phyloP scores from a whole-genome alignment of 805 yeast species.

The Diddensiella caesifluorescens region DNA sequence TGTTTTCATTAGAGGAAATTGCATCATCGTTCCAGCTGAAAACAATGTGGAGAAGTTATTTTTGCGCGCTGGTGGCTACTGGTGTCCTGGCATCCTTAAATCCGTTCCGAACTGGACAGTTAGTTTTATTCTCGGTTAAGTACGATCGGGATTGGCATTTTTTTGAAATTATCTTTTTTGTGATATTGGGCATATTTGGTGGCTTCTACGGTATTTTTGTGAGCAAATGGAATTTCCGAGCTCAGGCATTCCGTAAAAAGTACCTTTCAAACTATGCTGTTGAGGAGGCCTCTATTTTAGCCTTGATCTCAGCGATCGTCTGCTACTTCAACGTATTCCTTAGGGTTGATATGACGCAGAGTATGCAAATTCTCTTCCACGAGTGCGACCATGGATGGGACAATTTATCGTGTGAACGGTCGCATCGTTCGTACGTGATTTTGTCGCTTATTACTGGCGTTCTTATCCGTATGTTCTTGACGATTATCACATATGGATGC shows the following conservation, averaged over 20 bases:
- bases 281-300: constrained; percentile 64
- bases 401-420: constrained; percentile 28
- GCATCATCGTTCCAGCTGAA: constrained; percentile 65
- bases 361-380: constrained; percentile 84
- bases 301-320: constrained; percentile 64
- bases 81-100: constrained; percentile 72
- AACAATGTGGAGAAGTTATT: constrained; percentile 87
- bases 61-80: constrained; percentile 84
- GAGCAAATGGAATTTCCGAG: constrained; percentile 66
- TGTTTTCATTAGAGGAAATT: constrained; percentile 89
- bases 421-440: constrained; percentile 33
- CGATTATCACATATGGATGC: constrained; percentile 73
- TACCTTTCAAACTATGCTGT: constrained; percentile 55
- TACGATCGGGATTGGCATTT: constrained; percentile 84
- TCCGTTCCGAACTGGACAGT: constrained; percentile 92
- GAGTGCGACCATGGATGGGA: constrained; percentile 60
- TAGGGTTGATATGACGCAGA: constrained; percentile 87
- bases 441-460: constrained; percentile 66
- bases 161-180: constrained; percentile 71
- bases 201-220: constrained; percentile 83
- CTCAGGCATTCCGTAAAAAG: constrained; percentile 69
- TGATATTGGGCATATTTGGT: constrained; percentile 81
- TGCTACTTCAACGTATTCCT: constrained; percentile 82
- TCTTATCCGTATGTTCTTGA: constrained; percentile 58
- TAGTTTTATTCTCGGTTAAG: constrained; percentile 86